Percentiles rank a stretch among this genome's conserved stretches.
Conservation (phyloP, 1,284 basidiomycete species). For the Pascua sp. region DNA sequence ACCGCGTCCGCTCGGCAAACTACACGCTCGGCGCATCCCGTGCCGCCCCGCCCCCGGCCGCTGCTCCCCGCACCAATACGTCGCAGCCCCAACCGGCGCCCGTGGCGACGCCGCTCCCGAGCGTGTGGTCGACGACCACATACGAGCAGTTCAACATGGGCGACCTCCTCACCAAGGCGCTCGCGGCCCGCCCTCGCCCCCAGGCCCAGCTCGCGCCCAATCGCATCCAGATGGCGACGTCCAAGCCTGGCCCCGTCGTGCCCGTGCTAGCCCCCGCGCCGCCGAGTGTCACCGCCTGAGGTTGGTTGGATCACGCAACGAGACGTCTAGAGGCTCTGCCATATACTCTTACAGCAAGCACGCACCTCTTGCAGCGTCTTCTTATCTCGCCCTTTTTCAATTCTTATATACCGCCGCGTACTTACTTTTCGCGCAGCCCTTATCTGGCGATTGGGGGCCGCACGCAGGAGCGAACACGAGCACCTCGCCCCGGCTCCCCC, state of each 20-base stretch:
- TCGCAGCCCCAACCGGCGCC: not conserved
- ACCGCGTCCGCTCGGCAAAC: conserved; percentile 33
- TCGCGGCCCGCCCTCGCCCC: conserved; percentile 31
- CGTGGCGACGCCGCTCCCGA: conserved; percentile 4
- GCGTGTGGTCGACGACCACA: conserved; percentile 27
- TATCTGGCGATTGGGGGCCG: no score
- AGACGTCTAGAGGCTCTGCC: no score
- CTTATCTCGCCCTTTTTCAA: no score
- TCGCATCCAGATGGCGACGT: not conserved
- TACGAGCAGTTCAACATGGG: conserved; percentile 34
- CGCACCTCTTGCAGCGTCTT: no score
- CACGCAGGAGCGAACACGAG: no score
- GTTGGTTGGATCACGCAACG: no score
- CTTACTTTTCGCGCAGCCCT: no score
- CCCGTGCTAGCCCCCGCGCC: conserved; percentile 2
- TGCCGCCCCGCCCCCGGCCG: not conserved
- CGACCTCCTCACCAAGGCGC: conserved; percentile 36
- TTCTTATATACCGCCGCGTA: no score
- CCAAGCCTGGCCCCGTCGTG: conserved; percentile 14
- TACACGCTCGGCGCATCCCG: not conserved
- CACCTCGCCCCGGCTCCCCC: no score
- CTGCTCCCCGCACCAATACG: conserved; percentile 1
- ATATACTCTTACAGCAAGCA: no score
- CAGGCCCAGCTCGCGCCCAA: not conserved
- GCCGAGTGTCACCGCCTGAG: conserved; percentile 9